Conservation (phyloP, 1,139 yeast genomes). For the Hyphopichia burtonii region DNA sequence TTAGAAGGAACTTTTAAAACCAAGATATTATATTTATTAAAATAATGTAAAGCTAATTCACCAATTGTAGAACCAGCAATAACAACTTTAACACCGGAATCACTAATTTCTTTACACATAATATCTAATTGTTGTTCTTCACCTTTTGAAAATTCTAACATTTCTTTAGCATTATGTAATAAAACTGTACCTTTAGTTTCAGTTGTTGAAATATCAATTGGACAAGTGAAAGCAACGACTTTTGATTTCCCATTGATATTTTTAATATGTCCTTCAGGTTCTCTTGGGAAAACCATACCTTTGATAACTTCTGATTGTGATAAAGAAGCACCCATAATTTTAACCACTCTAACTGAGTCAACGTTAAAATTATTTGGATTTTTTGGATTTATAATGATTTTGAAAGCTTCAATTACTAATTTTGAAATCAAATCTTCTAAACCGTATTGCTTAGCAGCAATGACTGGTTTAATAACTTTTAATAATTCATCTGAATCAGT, state of each 20-base stretch:
- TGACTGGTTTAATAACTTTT: slow-evolving; percentile 82
- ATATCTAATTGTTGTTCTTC: slow-evolving; percentile 93
- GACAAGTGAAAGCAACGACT: slow-evolving; percentile 92
- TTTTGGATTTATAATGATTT: slow-evolving; percentile 70
- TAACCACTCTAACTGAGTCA: slow-evolving; percentile 91
- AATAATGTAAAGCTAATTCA: slow-evolving; percentile 87
- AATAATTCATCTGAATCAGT: slow-evolving; percentile 55
- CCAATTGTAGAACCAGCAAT: slow-evolving; percentile 94
- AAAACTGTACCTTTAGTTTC: slow-evolving; percentile 97
- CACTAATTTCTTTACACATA: slow-evolving; percentile 78
- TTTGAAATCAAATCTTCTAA: slow-evolving; percentile 73
- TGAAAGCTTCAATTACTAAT: slow-evolving; percentile 84
- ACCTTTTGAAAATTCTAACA: slow-evolving; percentile 93
- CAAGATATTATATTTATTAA: slow-evolving; percentile 81
- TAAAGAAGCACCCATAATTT: slow-evolving; percentile 90
- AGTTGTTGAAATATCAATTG: slow-evolving; percentile 89
- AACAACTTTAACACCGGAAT: slow-evolving; percentile 82
- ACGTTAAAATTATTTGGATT: slow-evolving; percentile 69
- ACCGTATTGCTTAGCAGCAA: slow-evolving; percentile 93
- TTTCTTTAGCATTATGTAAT: slow-evolving; percentile 92
- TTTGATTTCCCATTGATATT: slow-evolving; percentile 61
- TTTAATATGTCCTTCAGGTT: slow-evolving; percentile 89
- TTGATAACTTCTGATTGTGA: slow-evolving; percentile 74
- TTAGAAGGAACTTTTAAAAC: slow-evolving; percentile 90
- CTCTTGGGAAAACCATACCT: slow-evolving; percentile 98